Conservation (phyloP, 2,329 filamentous ascomycete species). For the Colletotrichum lindemuthianum region DNA sequence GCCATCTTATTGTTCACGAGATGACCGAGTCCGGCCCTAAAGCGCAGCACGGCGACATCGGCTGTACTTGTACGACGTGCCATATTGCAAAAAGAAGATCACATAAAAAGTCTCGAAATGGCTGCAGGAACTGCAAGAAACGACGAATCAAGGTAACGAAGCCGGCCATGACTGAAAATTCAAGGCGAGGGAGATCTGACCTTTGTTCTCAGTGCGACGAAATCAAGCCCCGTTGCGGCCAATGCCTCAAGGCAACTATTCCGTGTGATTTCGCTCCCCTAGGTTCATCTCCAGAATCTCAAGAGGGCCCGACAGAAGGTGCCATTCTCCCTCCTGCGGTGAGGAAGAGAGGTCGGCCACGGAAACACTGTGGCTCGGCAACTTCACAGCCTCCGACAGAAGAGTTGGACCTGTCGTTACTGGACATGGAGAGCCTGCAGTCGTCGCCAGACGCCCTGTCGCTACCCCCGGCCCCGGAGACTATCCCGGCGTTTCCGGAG, state of each 20-base stretch:
- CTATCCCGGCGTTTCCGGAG: neutral
- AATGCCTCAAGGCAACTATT: slow-evolving; percentile 19
- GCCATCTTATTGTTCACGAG: too few species aligned
- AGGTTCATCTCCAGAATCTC: neutral
- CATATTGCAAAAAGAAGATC: slow-evolving; percentile 24
- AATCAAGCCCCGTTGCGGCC: slow-evolving; percentile 16
- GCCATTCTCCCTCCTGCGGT: neutral
- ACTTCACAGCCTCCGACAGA: neutral
- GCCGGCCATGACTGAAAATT: neutral
- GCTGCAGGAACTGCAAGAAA: slow-evolving; percentile 39
- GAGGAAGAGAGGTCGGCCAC: slow-evolving; percentile 1
- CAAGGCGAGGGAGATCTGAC: neutral
- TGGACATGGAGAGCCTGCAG: neutral
- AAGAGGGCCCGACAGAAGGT: neutral
- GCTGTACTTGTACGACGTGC: slow-evolving; percentile 25
- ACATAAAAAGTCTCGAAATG: slow-evolving; percentile 38
- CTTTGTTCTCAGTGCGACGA: slow-evolving; percentile 18
- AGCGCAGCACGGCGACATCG: slow-evolving; percentile 9
- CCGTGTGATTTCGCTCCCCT: slow-evolving; percentile 11
- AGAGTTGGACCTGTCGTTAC: neutral
- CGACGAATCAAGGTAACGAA: slow-evolving; percentile 36
- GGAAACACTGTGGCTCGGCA: neutral
- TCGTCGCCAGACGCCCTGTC: slow-evolving; percentile 2
- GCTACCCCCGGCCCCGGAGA: neutral
- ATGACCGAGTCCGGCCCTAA: slow-evolving; percentile 3